Percentiles rank a stretch among this genome's conserved stretches.
phyloP scores from a whole-genome alignment of 352 stramenopile species.

The Phytopythium mirpurense region DNA sequence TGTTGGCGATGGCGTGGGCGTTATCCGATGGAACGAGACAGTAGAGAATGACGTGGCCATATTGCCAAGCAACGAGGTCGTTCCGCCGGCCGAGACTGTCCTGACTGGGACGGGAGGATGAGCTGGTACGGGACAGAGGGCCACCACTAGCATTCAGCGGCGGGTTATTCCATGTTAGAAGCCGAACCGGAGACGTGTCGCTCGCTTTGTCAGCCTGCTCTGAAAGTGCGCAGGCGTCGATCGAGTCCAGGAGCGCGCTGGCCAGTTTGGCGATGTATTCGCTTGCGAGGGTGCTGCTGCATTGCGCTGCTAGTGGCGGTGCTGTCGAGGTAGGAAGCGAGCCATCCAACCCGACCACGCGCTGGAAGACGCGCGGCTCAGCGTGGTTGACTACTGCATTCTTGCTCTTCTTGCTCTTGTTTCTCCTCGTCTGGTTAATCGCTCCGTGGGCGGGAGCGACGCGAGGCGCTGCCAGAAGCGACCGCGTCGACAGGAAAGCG shows the following conservation, averaged over 20 bases:
- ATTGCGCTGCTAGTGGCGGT: not conserved
- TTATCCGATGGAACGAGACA: conserved; percentile 14
- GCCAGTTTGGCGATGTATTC: not conserved
- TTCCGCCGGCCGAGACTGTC: not conserved
- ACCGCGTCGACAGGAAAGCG: conserved; percentile 1
- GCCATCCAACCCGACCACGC: not conserved
- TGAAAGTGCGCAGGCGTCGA: not conserved
- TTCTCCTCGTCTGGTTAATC: not conserved
- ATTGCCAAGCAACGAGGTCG: conserved; percentile 3
- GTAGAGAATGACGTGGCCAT: conserved; percentile 13
- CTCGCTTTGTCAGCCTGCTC: not conserved
- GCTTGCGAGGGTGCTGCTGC: not conserved
- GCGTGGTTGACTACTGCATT: conserved; percentile 40
- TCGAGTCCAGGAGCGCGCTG: not conserved
- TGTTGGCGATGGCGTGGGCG: not conserved
- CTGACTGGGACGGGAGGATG: not conserved
- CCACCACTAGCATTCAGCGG: not conserved
- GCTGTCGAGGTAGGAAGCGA: not conserved
- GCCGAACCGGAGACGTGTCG: not conserved
- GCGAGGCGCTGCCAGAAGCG: conserved; percentile 2
- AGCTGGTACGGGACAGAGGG: not conserved
- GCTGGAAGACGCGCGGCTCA: conserved; percentile 30
- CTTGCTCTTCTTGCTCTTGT: conserved; percentile 10
- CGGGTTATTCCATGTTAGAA: conserved; percentile 5
- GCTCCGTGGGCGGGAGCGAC: not conserved